Evolutionary conservation across 1,139 yeast genomes (phyloP), one percentile per base, ranked within the genome.

Genomic region (Candida labiduridarum): DNA sequence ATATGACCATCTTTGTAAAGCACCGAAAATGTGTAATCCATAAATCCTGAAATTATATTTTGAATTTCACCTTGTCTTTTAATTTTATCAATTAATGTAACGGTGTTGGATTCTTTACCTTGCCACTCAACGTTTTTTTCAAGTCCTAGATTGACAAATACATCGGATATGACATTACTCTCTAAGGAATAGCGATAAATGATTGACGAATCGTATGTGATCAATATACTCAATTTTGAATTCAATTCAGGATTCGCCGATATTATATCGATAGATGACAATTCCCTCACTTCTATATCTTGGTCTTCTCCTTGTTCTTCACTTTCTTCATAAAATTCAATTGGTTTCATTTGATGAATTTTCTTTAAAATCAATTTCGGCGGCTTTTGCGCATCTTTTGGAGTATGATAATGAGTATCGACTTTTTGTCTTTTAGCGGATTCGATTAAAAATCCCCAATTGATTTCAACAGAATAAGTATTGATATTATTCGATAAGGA

Each of bases 391-490:
- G 53, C 48, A 29, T 71, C 77, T 41, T 69, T 72, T 0, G 85
- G 83, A 0, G 84, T 81, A 53, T 76, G 77, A 58, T 69, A 80
- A 55, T 78, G 80, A 11, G 84, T 84, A 51, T 77, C 80, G 2
- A 69, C 67, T 52, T 74, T 71, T 52, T 82, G 79, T 44, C 73
- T 71, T 45, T 67, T 69, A 3, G 84, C 82, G 6, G 84, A 73
- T 48, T 74, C 77, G 1, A 66, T 63, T 44, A 82, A 66, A 52
- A 71, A 79, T 0, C 87, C 87, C 95, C 94, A 87, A 51, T 84
- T 80, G 11, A 87, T 70, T 0, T 64, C 53, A 2, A 85, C 64
- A 12, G 69, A 62, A 60, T 76, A 86, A 0, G 84, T 71, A 46
- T 72, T 69, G 12, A 87, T 64, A n/a, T 63, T 62, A 11, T 69